Evolutionary conservation across 1,139 yeast genomes (phyloP), one percentile per base, ranked within the genome.

Genomic region (Blastobotrys capitulatus): DNA sequence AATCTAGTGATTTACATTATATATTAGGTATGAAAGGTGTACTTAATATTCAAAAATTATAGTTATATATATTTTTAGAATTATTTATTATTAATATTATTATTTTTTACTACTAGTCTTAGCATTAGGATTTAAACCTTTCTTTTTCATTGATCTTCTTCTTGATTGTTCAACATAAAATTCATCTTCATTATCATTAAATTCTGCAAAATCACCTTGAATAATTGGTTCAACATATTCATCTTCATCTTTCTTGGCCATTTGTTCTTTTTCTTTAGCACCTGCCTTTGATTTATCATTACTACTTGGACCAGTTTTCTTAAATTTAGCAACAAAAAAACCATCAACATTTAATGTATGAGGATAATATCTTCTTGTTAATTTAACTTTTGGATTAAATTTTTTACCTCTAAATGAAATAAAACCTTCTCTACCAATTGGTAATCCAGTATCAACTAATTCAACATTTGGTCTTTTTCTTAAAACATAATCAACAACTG

Each of bases 341-440:
- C 99, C 99, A 71, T 94, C 99, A 49, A 94, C 98, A 68, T 94
- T 94, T 68, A 92, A 92, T 31, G 96, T 90, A 69, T 94, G 99
- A 49, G 99, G 99, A 67, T 92, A 94, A 69, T 92, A 94, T 69
- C 99, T 82, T 73, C 96, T 83, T 1, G 98, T 89, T 60, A 90
- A 73, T 46, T 80, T 79, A 51, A 92, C 69, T 58, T 80, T 80
- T 47, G 87, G 79, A 65, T 86, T 83, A 75, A 90, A 94, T 53
- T 81, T 86, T 70, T 89, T 90, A 50, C 98, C 99, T 67, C 97
- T 79, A 75, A 78, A 94, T 43, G 92, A 83, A 5, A 95, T 83
- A 71, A 92, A 92, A 5, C 97, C 99, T 62, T 88, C 95, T 64
- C 88, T 88, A 69, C 99, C 99, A 56, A 94, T 92, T 54, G 81